Percentiles rank a stretch among this genome's conserved stretches.
Conservation (phyloP, 805 yeast genomes). For the Starmerella floricola region DNA sequence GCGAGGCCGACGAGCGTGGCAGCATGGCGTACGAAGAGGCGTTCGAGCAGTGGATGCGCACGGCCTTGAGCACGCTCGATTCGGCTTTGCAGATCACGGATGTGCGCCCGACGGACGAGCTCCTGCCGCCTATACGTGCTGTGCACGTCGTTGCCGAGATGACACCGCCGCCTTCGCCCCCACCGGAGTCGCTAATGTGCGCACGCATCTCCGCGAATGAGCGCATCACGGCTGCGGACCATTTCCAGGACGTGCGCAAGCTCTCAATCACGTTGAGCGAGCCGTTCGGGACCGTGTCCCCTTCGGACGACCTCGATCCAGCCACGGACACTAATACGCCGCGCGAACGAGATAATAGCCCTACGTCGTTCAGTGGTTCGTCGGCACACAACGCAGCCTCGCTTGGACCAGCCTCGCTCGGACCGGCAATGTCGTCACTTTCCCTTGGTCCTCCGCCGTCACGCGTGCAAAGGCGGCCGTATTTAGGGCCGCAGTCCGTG, state of each 20-base stretch:
- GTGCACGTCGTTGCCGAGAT: not conserved
- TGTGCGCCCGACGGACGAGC: not conserved
- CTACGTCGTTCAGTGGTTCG: no score
- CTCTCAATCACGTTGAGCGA: slow-evolving; percentile 34
- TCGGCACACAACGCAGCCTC: no score
- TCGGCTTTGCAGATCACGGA: slow-evolving; percentile 9
- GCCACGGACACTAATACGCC: no score
- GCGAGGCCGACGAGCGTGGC: slow-evolving; percentile 82
- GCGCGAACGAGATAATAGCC: no score
- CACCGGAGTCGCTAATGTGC: not conserved
- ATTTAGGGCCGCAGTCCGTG: no score
- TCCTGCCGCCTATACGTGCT: slow-evolving; percentile 16
- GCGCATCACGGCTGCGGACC: slow-evolving; percentile 56
- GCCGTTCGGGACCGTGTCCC: slow-evolving; percentile 1
- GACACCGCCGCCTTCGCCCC: slow-evolving; percentile 1
- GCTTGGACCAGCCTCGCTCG: not conserved
- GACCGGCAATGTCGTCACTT: not conserved
- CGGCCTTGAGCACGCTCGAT: slow-evolving; percentile 19
- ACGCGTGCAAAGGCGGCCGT: no score
- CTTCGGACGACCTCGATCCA: no score
- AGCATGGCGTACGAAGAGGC: slow-evolving; percentile 60
- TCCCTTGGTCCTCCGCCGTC: not conserved
- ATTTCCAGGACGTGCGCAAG: slow-evolving; percentile 83
- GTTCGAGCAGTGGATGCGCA: slow-evolving; percentile 58
- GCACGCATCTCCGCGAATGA: slow-evolving; percentile 35